Percentiles rank a stretch among this genome's conserved stretches.
These are phyloP conservation scores for Neofusicoccum umdonicola DNA, from an alignment of 2,329 filamentous ascomycete species.

Conservation along the genomic window DNA sequence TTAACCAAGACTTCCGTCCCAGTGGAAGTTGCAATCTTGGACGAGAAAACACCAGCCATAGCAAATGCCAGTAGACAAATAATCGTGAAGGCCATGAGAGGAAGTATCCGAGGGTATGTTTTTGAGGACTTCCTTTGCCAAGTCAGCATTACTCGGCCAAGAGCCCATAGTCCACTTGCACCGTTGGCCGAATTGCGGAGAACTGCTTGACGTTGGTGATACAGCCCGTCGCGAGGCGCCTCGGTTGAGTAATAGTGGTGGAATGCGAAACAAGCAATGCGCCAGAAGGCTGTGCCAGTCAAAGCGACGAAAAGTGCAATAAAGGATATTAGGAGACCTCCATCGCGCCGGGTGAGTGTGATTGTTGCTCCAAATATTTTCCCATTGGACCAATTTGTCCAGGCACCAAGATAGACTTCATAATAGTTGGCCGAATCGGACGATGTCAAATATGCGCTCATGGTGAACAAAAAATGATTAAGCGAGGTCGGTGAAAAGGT, in stretches of 20 bases:
- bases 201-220: conserved; percentile 23
- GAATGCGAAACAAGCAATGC: conserved; percentile 21
- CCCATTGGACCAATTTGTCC: conserved; percentile 30
- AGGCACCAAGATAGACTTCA: no score
- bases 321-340: conserved; percentile 34
- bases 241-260: conserved; percentile 23
- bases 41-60: conserved; percentile 14
- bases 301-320: conserved; percentile 32
- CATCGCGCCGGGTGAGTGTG: conserved; percentile 30
- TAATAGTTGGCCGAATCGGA: neutral
- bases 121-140: neutral
- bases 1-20: conserved; percentile 12
- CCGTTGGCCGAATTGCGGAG: conserved; percentile 15
- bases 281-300: conserved; percentile 24
- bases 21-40: neutral
- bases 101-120: neutral
- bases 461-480: no score
- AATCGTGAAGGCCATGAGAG: neutral
- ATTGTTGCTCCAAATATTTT: conserved; percentile 15
- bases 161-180: neutral
- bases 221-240: conserved; percentile 22
- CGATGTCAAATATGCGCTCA: no score
- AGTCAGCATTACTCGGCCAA: neutral
- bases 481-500: no score
- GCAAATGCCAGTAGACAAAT: conserved; percentile 1